Evolutionary conservation across 257 asterid species (phyloP), one percentile per base, ranked within the genome.

Genomic region (Scutellaria galericulata): DNA sequence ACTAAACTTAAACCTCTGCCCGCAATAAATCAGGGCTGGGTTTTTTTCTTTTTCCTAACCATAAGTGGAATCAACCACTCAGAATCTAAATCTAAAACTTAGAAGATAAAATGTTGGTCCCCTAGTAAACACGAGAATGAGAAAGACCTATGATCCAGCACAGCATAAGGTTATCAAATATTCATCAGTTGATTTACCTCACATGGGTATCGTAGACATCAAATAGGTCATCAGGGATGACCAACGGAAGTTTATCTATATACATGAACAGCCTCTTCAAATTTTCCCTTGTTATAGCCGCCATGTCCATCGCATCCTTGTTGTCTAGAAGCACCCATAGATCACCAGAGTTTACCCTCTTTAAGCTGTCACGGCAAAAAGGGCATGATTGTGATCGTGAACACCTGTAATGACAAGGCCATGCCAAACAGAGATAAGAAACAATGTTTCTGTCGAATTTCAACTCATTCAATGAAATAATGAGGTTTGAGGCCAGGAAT

Each of bases 341-440:
- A 72, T 95, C 99, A 42, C 87, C 77, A 0, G 99, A 95, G 80
- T 86, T 80, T 31, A 92, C 98, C 64, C 97, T 84, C 86, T 86
- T 92, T 48, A 95, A 78, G 86, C 98, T 87, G 79, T 92, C 96
- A 2, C 99, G 97, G 81, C 99, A 94, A 65, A 92, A 94, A 10
- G 99, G 99, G 77, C 99, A 94, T 7, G 99, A 94, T 15, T 94
- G 97, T 39, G 99, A 94, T 82, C 93, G 87, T 8, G 91, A 47
- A 9, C 86, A 94, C 99, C 99, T 94, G 92, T 84, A 81, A 46
- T 44, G 12, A 42, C 12, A 45, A 54, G 2, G 58, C 9, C 51
- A 9, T 20, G 58, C 56, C 61, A 2, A 42, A 27, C 68, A 61
- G 18, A 52, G 27, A 40, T 14, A 47, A 15, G 31, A 44, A 59